Conservation (phyloP, 2,329 filamentous ascomycete genomes). For the Raffaelea ambrosiae region DNA sequence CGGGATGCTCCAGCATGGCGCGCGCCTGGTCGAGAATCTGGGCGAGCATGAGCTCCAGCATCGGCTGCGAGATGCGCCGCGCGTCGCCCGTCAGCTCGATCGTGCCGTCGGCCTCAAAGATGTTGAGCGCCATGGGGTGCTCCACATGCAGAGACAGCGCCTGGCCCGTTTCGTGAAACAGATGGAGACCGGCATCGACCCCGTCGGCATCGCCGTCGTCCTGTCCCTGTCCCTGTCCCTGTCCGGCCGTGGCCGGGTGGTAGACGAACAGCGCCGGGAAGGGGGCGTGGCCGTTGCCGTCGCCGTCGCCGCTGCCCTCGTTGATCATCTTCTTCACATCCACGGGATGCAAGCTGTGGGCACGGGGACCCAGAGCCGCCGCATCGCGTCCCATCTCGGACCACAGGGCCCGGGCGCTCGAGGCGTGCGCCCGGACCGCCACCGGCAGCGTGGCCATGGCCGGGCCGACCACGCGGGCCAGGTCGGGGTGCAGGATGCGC, state of each 20-base stretch:
- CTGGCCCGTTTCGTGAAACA: conserved; percentile 22
- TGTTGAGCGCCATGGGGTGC: conserved; percentile 30
- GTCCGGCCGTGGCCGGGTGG: conserved; percentile 9
- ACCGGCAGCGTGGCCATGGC: conserved; percentile 17
- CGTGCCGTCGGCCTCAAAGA: conserved; percentile 17
- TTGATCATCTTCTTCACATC: conserved; percentile 16
- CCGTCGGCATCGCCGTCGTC: neutral
- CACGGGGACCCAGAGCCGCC: conserved; percentile 4
- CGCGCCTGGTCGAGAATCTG: conserved; percentile 14
- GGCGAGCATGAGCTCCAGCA: conserved; percentile 15
- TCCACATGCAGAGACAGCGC: conserved; percentile 27
- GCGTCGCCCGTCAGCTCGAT: conserved; percentile 16
- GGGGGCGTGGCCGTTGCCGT: conserved; percentile 10
- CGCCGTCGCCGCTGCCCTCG: conserved; percentile 11
- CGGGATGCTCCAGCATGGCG: conserved; percentile 11
- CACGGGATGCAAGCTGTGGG: conserved; percentile 15
- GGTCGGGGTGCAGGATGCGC: conserved; percentile 15
- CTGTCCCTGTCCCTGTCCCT: neutral
- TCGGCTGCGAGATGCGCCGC: conserved; percentile 12
- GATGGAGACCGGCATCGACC: neutral
- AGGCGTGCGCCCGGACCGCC: conserved; percentile 9
- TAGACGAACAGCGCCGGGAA: conserved; percentile 18
- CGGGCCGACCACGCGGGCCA: conserved; percentile 15
- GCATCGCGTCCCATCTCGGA: conserved; percentile 10
- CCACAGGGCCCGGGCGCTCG: conserved; percentile 12